Evolutionary conservation across 2,329 filamentous ascomycete genomes (phyloP).

Genomic region (Cytospora paraplurivora): DNA sequence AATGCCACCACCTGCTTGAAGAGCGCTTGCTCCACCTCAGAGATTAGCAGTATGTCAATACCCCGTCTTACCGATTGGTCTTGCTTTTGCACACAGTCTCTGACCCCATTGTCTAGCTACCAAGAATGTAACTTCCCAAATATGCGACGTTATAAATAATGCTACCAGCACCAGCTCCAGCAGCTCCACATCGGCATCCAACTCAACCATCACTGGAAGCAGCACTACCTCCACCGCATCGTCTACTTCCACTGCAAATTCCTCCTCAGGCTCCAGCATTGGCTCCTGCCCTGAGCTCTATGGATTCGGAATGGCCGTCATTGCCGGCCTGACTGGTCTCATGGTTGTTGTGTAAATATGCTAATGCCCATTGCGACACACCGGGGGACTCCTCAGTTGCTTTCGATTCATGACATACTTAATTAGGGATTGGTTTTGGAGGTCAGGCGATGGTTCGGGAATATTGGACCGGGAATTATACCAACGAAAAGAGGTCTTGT

Average conservation of each 20-base stretch:
- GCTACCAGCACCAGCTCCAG: constrained; percentile 9
- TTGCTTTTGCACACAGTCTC: neutral
- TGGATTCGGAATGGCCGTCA: constrained; percentile 24
- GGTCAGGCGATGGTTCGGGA: neutral
- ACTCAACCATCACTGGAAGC: constrained; percentile 2
- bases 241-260: constrained; percentile 1
- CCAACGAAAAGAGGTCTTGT: constrained; percentile 1
- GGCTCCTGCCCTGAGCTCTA: constrained; percentile 21
- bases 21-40: constrained; percentile 17
- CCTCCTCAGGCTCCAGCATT: constrained; percentile 19
- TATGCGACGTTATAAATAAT: constrained; percentile 16
- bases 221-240: constrained; percentile 9
- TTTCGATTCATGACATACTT: constrained; percentile 11
- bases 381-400: no score
- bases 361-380: neutral
- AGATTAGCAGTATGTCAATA: constrained; percentile 25
- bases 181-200: neutral
- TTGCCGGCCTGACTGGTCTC: constrained; percentile 23
- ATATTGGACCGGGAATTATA: constrained; percentile 5
- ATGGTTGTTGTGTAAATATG: constrained; percentile 15
- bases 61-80: no score
- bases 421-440: neutral
- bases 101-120: constrained; percentile 18
- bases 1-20: constrained; percentile 20
- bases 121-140: constrained; percentile 19